Percentiles rank a stretch among this genome's conserved stretches.
These are phyloP conservation scores for Xylariaceae sp. DNA, from an alignment of 2,329 filamentous ascomycete species.

Conservation along the genomic window DNA sequence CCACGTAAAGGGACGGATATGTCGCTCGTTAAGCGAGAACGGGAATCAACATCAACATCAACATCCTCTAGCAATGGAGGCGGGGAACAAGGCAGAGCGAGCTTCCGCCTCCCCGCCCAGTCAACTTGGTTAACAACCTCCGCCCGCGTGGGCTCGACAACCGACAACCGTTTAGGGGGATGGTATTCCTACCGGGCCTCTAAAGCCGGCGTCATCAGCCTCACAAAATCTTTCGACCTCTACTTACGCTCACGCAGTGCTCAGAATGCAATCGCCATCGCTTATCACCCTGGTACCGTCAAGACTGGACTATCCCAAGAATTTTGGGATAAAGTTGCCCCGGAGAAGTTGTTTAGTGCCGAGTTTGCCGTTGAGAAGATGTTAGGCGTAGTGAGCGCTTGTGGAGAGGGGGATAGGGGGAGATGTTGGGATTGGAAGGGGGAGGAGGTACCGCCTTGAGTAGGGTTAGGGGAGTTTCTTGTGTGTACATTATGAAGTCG, in stretches of 20 bases:
- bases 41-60: neutral
- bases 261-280: conserved; percentile 62
- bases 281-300: conserved; percentile 77
- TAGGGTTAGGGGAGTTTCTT: too few relatives aligned
- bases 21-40: neutral
- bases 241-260: conserved; percentile 55
- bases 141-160: conserved; percentile 70
- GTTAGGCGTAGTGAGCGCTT: conserved; percentile 51
- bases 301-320: conserved; percentile 68
- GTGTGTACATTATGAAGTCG: too few relatives aligned
- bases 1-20: conserved; percentile 52
- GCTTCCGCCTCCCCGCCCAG: conserved; percentile 39
- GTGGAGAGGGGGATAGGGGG: conserved; percentile 54
- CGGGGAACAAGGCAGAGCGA: too few relatives aligned
- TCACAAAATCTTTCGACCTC: conserved; percentile 69
- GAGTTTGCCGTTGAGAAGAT: conserved; percentile 64
- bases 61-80: neutral
- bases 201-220: conserved; percentile 69
- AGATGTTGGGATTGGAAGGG: conserved; percentile 68
- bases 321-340: conserved; percentile 64
- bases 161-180: conserved; percentile 69
- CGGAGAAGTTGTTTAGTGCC: conserved; percentile 60
- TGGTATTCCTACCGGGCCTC: conserved; percentile 80
- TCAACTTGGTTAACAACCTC: conserved; percentile 73
- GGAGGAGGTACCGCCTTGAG: conserved; percentile 57